These are phyloP conservation scores for Vitis rupestris DNA, from an alignment of 164 flowering plant genomes.

Conservation along the genomic window DNA sequence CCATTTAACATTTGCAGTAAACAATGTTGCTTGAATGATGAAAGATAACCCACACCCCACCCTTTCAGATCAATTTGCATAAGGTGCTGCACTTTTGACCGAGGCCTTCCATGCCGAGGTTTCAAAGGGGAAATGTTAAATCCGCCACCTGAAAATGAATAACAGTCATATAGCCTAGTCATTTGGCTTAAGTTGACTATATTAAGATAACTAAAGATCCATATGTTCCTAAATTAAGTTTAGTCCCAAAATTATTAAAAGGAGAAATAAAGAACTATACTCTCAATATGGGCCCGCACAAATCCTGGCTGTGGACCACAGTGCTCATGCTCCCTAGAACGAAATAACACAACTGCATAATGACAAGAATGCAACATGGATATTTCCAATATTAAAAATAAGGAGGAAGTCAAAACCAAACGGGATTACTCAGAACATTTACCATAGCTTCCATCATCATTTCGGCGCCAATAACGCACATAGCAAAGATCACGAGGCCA, in stretches of 20 bases:
- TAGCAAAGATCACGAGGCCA: constrained; percentile 82
- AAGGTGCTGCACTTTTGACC: constrained; percentile 69
- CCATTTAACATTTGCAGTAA: constrained; percentile 65
- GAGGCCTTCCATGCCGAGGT: constrained; percentile 56
- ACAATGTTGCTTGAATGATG: constrained; percentile 67
- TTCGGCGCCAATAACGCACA: constrained; percentile 77
- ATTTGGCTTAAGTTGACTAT: too few relatives aligned
- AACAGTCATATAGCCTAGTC: neutral
- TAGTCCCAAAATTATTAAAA: too few relatives aligned
- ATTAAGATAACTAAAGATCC: too few relatives aligned
- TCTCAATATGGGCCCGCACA: constrained; percentile 68
- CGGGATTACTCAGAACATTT: neutral
- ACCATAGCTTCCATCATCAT: constrained; percentile 83
- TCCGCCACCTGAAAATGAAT: constrained; percentile 52
- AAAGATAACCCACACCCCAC: constrained; percentile 60
- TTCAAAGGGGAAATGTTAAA: constrained; percentile 62
- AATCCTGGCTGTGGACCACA: constrained; percentile 76
- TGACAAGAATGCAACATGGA: constrained; percentile 8
- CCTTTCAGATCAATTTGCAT: constrained; percentile 80
- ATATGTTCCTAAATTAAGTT: too few relatives aligned
- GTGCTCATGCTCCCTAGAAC: constrained; percentile 63
- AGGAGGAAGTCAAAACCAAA: neutral
- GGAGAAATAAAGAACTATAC: constrained; percentile 20
- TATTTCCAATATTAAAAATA: neutral
- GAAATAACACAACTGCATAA: constrained; percentile 65